Percentiles rank a stretch among this genome's conserved stretches.
Evolutionary conservation across 164 flowering plant genomes (phyloP).

Genomic region (Vitis amurensis): DNA sequence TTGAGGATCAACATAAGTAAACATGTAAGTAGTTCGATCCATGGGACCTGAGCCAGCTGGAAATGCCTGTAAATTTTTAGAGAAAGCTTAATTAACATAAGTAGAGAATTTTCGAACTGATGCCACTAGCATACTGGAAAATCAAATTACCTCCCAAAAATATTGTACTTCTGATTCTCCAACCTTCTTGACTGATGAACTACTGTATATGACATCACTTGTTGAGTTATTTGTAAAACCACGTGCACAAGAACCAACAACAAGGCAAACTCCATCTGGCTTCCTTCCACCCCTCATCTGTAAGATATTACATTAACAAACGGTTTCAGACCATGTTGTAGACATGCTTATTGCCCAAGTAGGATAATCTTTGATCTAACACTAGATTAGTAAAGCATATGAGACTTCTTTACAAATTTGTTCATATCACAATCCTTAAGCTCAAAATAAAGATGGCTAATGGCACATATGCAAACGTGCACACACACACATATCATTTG

Average conservation of each 20-base stretch:
- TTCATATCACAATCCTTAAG: too few relatives aligned
- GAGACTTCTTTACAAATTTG: not conserved
- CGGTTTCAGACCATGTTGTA: not conserved
- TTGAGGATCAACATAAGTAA: slow-evolving; percentile 80
- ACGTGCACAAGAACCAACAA: slow-evolving; percentile 88
- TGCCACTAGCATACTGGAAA: not conserved
- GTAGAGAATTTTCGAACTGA: not conserved
- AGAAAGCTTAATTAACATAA: not conserved
- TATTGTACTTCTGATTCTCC: slow-evolving; percentile 67
- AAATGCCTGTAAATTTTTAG: slow-evolving; percentile 64
- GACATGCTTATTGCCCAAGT: not conserved
- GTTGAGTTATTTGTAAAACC: slow-evolving; percentile 72
- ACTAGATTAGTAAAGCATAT: not conserved
- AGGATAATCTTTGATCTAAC: too few relatives aligned
- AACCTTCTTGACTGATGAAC: slow-evolving; percentile 57
- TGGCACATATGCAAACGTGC: too few relatives aligned
- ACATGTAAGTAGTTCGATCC: slow-evolving; percentile 96
- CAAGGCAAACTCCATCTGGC: slow-evolving; percentile 95
- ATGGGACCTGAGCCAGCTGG: slow-evolving; percentile 92
- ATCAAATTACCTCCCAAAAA: slow-evolving; percentile 85
- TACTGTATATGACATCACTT: slow-evolving; percentile 89
- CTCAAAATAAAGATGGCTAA: too few relatives aligned
- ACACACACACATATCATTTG: too few relatives aligned
- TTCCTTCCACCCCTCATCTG: slow-evolving; percentile 83
- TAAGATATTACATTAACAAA: slow-evolving; percentile 4